Base-by-base conservation (phyloP, 176 grass and related monocot species). In the Musa schizocarpa region DNA sequence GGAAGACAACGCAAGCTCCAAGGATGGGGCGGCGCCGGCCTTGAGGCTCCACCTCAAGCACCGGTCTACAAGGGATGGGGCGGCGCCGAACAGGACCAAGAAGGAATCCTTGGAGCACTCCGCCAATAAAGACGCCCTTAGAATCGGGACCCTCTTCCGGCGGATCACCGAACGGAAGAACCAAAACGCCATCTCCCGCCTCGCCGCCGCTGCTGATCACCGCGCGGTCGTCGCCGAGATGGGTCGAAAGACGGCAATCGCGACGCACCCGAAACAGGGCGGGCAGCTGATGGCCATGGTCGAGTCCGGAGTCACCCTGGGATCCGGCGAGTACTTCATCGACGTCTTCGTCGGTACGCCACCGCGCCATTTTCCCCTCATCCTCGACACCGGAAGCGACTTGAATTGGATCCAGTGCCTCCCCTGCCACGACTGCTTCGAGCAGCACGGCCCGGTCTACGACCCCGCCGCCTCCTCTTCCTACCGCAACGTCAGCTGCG, bases 391-490 rank as follows among this genome's bases (percentile, higher is more conserved):
- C 5, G 95, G 95, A 14, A 99, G 95, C 76, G 95, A 99, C 75
- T 86, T 99, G 25, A 99, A 99, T 75, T 99, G 95, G 95, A 87
- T 99, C 67, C 95, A 99, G 86, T 99, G 95, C 77, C 70, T 83
- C 11, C 95, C 95, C 0, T 99, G 95, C 82, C 75, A 58, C 5
- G 95, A 77, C 55, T 99, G 95, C 82, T 99, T 91, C 82, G 84
- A 91, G 56, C 95, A 99, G 88, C 70, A 54, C 76, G 95, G 90
- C 2, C 86, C 88, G 0, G 59, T 87, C 57, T 99, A 91, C 82
- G 88, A 99, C 69, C 90, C 95, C 0, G 75, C 88, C 10, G 53
- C 79, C 1, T 94, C 95, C 23, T 65, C 81, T n/a, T 86, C 95
- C 20, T 99, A 89, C 84, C 82, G 73, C 76, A 93, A 90, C 78